These are phyloP conservation scores for Aspergillus sclerotiicarbonarius DNA, from an alignment of 495 filamentous ascomycete genomes.

Conservation along the genomic window DNA sequence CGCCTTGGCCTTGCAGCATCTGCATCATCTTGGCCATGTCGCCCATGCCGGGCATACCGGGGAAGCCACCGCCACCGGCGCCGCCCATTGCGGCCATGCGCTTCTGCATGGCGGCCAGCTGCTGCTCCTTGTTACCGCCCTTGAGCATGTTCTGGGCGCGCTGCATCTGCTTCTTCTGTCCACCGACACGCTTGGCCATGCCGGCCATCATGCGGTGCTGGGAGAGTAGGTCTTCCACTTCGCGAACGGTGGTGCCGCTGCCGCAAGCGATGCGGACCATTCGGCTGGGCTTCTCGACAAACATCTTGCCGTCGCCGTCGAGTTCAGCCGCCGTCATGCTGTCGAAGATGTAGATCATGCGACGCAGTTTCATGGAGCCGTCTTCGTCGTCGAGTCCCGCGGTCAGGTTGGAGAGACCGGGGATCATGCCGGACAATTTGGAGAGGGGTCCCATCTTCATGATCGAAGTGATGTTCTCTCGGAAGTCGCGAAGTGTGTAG, in stretches of 20 bases:
- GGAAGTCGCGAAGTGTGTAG: slow-evolving; percentile 91
- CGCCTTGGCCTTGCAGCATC: slow-evolving; percentile 56
- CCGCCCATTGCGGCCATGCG: slow-evolving; percentile 89
- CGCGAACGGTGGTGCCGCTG: slow-evolving; percentile 84
- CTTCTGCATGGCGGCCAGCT: slow-evolving; percentile 98
- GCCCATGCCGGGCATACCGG: slow-evolving; percentile 57
- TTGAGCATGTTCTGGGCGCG: slow-evolving; percentile 86
- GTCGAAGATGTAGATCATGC: slow-evolving; percentile 99
- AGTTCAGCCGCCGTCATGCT: slow-evolving; percentile 95
- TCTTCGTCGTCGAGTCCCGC: slow-evolving; percentile 96
- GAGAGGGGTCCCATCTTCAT: slow-evolving; percentile 99
- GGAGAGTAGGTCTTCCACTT: slow-evolving; percentile 95
- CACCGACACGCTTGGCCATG: slow-evolving; percentile 98
- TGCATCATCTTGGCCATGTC: slow-evolving; percentile 85
- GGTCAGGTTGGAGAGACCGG: slow-evolving; percentile 88
- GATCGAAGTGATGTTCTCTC: slow-evolving; percentile 94
- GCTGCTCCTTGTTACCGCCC: slow-evolving; percentile 83
- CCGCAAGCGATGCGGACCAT: slow-evolving; percentile 92
- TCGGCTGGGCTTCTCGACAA: slow-evolving; percentile 86
- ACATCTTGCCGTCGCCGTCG: slow-evolving; percentile 90
- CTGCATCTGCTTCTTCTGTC: slow-evolving; percentile 95
- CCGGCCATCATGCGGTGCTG: slow-evolving; percentile 99
- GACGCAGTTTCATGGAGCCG: slow-evolving; percentile 83
- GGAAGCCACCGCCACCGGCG: slow-evolving; percentile 51
- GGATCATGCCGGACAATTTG: slow-evolving; percentile 99